Conservation (phyloP, 768 basidiomycete species). For the Artomyces pyxidatus region DNA sequence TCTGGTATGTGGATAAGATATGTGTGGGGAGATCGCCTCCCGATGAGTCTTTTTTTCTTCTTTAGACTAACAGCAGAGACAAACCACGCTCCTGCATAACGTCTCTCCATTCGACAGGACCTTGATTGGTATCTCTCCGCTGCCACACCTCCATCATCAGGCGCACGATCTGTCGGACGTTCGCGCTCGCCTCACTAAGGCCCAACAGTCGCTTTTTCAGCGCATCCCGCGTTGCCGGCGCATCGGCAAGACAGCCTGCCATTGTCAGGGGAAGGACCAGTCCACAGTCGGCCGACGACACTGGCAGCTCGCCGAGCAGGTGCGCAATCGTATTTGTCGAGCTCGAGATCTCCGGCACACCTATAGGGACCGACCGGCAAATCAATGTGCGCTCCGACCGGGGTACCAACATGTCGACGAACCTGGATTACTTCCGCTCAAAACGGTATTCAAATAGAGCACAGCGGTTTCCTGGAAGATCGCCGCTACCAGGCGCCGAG, state of each 20-base stretch:
- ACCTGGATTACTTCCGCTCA: slow-evolving; percentile 16
- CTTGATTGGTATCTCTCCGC: slow-evolving; percentile 9
- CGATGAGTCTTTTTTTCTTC: not conserved
- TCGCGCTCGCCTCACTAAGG: slow-evolving; percentile 5
- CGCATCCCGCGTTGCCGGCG: slow-evolving; percentile 8
- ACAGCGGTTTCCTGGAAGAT: slow-evolving; percentile 14
- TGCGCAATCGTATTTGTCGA: slow-evolving; percentile 12
- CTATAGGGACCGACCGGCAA: slow-evolving; percentile 8
- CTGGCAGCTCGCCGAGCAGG: slow-evolving; percentile 11
- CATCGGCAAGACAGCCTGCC: slow-evolving; percentile 9
- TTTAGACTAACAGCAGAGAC: slow-evolving; percentile 16
- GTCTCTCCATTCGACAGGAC: slow-evolving; percentile 13
- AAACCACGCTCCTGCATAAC: slow-evolving; percentile 16
- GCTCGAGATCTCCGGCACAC: slow-evolving; percentile 15
- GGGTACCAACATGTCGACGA: slow-evolving; percentile 1
- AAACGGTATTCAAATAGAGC: slow-evolving; percentile 15
- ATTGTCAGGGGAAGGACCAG: slow-evolving; percentile 13
- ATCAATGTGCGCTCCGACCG: not conserved
- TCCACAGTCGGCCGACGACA: slow-evolving; percentile 10
- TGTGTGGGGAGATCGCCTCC: not conserved
- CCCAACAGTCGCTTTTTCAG: slow-evolving; percentile 11
- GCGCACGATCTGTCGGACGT: slow-evolving; percentile 11
- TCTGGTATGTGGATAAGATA: too few species aligned
- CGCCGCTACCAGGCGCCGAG: slow-evolving; percentile 14
- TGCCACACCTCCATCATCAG: slow-evolving; percentile 14